Evolutionary conservation across 257 asterid genomes (phyloP).

Genomic region (Lantana camara): DNA sequence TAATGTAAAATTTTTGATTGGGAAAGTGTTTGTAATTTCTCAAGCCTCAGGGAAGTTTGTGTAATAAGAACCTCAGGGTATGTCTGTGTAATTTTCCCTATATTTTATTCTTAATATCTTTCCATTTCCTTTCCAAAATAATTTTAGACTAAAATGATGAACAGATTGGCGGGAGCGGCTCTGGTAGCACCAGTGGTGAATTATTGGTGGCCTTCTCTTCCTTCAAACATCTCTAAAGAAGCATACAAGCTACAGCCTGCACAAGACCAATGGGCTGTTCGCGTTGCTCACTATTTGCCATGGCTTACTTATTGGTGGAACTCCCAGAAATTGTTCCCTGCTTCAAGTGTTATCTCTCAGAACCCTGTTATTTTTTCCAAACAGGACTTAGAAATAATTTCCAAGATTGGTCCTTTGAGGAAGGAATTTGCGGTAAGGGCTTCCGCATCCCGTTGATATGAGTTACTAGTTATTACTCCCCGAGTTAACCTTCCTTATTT

Average conservation of each 20-base stretch:
- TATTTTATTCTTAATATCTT: no score
- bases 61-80: no score
- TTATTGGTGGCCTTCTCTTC: slow-evolving; percentile 86
- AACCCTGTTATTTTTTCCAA: slow-evolving; percentile 40
- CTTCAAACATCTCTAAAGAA: slow-evolving; percentile 63
- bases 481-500: no score
- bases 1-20: no score
- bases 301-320: slow-evolving; percentile 96
- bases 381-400: slow-evolving; percentile 61
- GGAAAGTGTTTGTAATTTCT: no score
- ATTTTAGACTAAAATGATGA: slow-evolving; percentile 21
- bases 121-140: no score
- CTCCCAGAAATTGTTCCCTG: slow-evolving; percentile 82
- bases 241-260: slow-evolving; percentile 46
- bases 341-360: slow-evolving; percentile 36
- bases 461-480: no score
- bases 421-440: slow-evolving; percentile 38
- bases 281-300: slow-evolving; percentile 73
- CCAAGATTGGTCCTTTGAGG: slow-evolving; percentile 29
- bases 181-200: slow-evolving; percentile 75
- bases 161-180: slow-evolving; percentile 90
- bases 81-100: no score
- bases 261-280: slow-evolving; percentile 80
- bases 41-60: no score
- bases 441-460: slow-evolving; percentile 15